Evolutionary conservation across 2,329 filamentous ascomycete genomes (phyloP), one percentile per base, ranked within the genome.

Genomic region (Graphiopsis chlorocephala): DNA sequence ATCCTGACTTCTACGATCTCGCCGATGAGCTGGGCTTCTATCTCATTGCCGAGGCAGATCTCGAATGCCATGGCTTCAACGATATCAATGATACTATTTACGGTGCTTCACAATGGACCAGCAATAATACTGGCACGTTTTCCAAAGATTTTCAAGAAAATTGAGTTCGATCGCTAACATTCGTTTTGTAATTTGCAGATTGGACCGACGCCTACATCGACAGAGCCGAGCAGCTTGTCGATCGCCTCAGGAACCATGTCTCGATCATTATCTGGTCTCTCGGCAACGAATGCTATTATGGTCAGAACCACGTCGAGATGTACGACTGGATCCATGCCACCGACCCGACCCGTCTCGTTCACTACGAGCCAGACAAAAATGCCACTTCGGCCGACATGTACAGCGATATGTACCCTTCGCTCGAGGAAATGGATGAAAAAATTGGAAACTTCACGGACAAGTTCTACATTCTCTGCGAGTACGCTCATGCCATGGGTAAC

Each of bases 231-330:
- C 85, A 88, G 58, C 76, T 91, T 64, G 80, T 91, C 0, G 82
- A 86, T 69, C 81, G 89, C n/a, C 88, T 91, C 74, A 90, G 90
- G 76, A 89, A 91, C 67, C 86, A 90, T 69, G 74, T 88, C 0
- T 87, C 83, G 14, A 80, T 91, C 63, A 86, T 91, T 58, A 84
- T 90, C 45, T 91, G 89, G 89, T 89, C 86, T 31, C 79, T 91
- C 0, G 89, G 89, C 0, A 91, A 91, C 70, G 89, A 91, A 72
- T 84, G 88, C 0, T 90, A 90, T 71, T 90, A 89, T 69, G 89
- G 89, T 0, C 77, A 79, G 8, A 91, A 91, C 71, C 86, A 89
- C 71, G 80, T 80, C 61, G 85, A 84, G 45, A 91, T 91, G 89
- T 88, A 88, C 71, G 77, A 86, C 5, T 87, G 84, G 70, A 81